Evolutionary conservation across 2,329 filamentous ascomycete species (phyloP).

Genomic region (Lizonia empirigonia): DNA sequence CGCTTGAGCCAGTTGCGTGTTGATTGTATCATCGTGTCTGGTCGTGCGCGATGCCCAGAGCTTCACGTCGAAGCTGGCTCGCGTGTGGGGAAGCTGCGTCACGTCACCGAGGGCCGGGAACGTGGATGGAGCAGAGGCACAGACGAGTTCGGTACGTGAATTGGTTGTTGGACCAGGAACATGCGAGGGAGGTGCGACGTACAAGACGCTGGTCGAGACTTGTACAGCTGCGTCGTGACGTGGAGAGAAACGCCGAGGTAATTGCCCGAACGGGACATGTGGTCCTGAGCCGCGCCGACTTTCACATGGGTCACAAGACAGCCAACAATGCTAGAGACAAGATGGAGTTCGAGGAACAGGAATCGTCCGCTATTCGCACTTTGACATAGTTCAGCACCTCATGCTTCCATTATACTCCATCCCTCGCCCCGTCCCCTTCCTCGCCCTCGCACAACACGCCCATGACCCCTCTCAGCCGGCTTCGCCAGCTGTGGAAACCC

Average conservation of each 20-base stretch:
- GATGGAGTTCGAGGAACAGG: no score
- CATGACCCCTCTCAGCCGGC: constrained; percentile 37
- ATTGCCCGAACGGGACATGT: constrained; percentile 10
- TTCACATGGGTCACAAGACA: background rate
- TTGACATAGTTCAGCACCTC: no score
- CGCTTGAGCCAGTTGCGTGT: constrained; percentile 90
- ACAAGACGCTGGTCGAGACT: background rate
- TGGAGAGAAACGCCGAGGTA: constrained; percentile 6
- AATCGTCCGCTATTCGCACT: background rate
- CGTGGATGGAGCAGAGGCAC: no score
- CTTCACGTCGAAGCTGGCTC: constrained; percentile 8
- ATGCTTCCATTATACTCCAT: constrained; percentile 29
- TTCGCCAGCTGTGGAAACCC: constrained; percentile 12
- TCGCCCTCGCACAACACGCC: constrained; percentile 29
- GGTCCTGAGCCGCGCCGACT: background rate
- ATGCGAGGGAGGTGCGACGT: background rate
- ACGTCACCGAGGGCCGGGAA: no score
- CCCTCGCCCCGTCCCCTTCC: constrained; percentile 21
- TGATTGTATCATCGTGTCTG: constrained; percentile 64
- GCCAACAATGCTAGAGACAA: no score
- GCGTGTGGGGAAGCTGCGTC: constrained; percentile 3
- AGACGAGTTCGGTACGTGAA: background rate
- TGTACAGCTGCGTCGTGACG: constrained; percentile 6
- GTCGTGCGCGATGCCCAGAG: constrained; percentile 1
- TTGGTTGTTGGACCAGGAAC: background rate